Evolutionary conservation across 805 yeast species (phyloP), one percentile per base, ranked within the genome.

Genomic region (Lipomyces sp.): DNA sequence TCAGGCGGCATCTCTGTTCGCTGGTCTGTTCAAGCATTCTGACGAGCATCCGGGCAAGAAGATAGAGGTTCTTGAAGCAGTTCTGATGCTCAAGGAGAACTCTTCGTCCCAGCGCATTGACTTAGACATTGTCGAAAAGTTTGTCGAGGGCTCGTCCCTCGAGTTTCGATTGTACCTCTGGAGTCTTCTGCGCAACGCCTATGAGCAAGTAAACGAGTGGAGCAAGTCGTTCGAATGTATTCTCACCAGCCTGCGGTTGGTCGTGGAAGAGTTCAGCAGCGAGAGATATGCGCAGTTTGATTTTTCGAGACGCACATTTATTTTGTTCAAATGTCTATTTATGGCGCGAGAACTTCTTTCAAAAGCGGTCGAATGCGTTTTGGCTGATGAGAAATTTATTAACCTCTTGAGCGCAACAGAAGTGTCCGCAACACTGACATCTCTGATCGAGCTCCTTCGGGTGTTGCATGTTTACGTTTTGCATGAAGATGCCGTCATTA

Each of bases 101-200:
- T 42, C 40, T 1, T 19, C 23, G 2, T 13, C 23, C n/a, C n/a
- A 22, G 16, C 40, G 24, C 4, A 34, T 21, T 14, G 53, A 57
- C 21, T 16, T 54, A 23, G 31, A 39, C 2, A 31, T 48, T 3
- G 44, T 60, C 19, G 40, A 52, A 11, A 34, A 49, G 16, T 59
- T 91, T 62, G 70, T 93, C 14, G 68, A 72, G 2, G 72, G 70
- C 11, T 80, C 95, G 0, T 79, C 93, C 0, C 70, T 84, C 21
- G 83, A 79, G 21, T 75, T 88, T 63, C 79, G 78, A 49, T 68
- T 89, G 34, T 82, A 82, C 47, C 68, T 93, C 2, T 90, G 97
- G 62, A 47, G 45, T n/a, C 11, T 58, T 23, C 46, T 59, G 5
- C 26, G 55, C 8, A 40, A 52, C 14, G 50, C 47, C 4, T 59